Base-by-base conservation (phyloP, 2,329 filamentous ascomycete genomes). In the Lachnellula hyalina region DNA sequence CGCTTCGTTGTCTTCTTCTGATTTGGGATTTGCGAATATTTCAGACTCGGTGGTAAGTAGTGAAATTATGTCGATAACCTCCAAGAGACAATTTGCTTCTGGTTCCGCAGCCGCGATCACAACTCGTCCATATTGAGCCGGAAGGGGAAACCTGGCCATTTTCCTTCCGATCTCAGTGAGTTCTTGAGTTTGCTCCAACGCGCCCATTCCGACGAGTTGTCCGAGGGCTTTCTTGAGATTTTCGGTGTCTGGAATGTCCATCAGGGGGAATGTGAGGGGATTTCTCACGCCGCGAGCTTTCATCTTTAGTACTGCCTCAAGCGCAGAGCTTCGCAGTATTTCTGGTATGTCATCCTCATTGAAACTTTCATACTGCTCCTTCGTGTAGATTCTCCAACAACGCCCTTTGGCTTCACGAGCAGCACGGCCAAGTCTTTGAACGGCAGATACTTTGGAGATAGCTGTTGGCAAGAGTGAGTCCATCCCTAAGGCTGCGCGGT, bases 321-420 rank as follows among this genome's bases (percentile, higher is more conserved):
- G 83, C 5, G 97, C 81, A 69, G 99, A 93, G 66, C 90, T 95
- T 19, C 94, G 83, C 11, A 96, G 74, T 11, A 99, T 96, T 69
- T 99, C 94, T 0, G 94, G 93, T 0, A 85, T 81, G 47, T 92
- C 92, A 0, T 86, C 81, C 54, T 89, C 83, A 45, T 87, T 81
- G 6, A 96, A 74, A 0, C 75, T 72, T 9, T 84, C 74, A 69
- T 90, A 97, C 2, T 86, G 83, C 4, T 82, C 78, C 62, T 96
- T 84, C 0, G 93, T 96, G 69, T 96, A 99, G 1, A 99, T 75
- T 42, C 94, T 80, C 69, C 85, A 96, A 72, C 92, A 97, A 68
- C 94, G 90, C 1, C 94, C 94, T 0, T 91, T 82, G 0, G 86
- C 90, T 73, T 99, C 94, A 78, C 94, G 86, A 42, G 94, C 94